Conservation (phyloP, 768 basidiomycete species). For the Podaxis sp. region DNA sequence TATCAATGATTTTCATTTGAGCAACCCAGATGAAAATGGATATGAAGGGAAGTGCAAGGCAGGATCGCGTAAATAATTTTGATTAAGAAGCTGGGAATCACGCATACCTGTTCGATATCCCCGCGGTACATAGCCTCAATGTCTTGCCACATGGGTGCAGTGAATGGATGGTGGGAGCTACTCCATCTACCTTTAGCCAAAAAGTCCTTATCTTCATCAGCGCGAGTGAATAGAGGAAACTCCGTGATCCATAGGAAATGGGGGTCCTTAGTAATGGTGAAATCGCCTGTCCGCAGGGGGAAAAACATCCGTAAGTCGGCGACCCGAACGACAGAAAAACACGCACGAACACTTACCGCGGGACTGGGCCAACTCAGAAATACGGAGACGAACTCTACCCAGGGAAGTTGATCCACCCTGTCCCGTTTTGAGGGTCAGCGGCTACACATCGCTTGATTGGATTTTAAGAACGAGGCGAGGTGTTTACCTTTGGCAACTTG, state of each 20-base stretch:
- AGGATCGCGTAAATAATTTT: constrained; percentile 11
- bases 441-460: constrained; percentile 15
- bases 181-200: constrained; percentile 88
- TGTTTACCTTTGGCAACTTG: constrained; percentile 51
- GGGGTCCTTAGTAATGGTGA: constrained; percentile 54
- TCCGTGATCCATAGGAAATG: constrained; percentile 96
- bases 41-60: constrained; percentile 5
- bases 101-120: constrained; percentile 53
- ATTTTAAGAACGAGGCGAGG: constrained; percentile 9
- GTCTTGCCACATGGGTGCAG: constrained; percentile 93
- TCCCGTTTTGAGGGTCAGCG: constrained; percentile 17
- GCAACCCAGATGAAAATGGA: constrained; percentile 6
- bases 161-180: constrained; percentile 94
- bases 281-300: constrained; percentile 44
- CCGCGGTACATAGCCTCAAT: constrained; percentile 74
- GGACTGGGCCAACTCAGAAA: constrained; percentile 65
- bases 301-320: constrained; percentile 12
- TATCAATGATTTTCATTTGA: constrained; percentile 1
- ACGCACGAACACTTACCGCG: constrained; percentile 46
- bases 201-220: constrained; percentile 86
- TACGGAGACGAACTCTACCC: constrained; percentile 64
- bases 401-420: constrained; percentile 87
- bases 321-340: constrained; percentile 7
- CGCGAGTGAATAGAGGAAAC: constrained; percentile 87
- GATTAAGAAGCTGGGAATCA: constrained; percentile 9